Base-by-base conservation (phyloP, 2,329 filamentous ascomycete genomes). In the Calycina marina region DNA sequence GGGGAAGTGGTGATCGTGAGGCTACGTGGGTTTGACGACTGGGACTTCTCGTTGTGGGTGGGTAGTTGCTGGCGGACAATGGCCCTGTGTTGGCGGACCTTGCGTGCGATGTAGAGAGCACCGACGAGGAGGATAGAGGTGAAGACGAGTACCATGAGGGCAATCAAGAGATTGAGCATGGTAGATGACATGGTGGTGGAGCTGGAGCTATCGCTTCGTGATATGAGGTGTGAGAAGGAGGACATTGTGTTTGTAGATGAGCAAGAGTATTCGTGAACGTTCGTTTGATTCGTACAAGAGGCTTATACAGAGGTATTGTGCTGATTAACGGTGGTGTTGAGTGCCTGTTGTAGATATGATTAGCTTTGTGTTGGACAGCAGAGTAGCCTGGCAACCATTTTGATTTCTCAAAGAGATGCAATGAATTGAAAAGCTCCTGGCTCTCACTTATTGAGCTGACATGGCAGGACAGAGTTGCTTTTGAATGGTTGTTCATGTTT, bases 81-180 rank as follows among this genome's bases (percentile, higher is more conserved):
- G 37, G 57, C 57, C 58, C 47, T 59, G 59, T 40, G 40, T 18
- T 46, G 60, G 41, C 72, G 70, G 46, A 72, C 67, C 48, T 77
- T 74, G 53, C 82, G 79, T 44, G 94, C 61, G 51, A 83, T 57
- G 43, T 88, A 61, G 31, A 94, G 72, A 16, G 67, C 61, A 36
- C 71, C 74, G 32, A 78, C 62, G 36, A 85, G 63, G 29, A 76
- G 52, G 17, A 93, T 63, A 38, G 69, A 74, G 47, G 88, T 57
- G 46, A 92, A 71, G 46, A 88, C 62, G 28, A 98, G 65, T 41
- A 77, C 75, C 45, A 96, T 65, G 34, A 96, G 69, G 37, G 72
- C 69, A 47, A 93, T 79, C 53, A 93, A 62, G 26, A 93, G 70
- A 51, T 83, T 75, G 54, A 86, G 65, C 60, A 80, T 74, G 28